Evolutionary conservation across 495 filamentous ascomycete genomes (phyloP).

Genomic region (Aspergillus bridgeri): DNA sequence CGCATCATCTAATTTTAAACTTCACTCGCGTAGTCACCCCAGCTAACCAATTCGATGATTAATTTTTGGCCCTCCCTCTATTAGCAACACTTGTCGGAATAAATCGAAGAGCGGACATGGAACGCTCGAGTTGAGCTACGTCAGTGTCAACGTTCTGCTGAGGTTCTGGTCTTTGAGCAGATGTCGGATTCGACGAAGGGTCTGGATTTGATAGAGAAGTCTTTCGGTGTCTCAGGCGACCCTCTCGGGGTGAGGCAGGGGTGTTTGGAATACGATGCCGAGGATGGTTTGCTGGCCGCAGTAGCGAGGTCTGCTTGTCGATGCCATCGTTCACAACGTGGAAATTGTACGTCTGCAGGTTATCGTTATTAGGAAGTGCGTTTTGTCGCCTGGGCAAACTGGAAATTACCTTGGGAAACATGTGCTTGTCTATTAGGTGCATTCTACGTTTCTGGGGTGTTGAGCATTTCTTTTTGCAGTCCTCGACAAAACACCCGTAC

Average conservation of each 20-base stretch:
- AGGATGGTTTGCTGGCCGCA: constrained; percentile 49
- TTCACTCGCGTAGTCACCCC: neutral
- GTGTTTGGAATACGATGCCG: constrained; percentile 52
- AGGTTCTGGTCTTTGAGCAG: constrained; percentile 1
- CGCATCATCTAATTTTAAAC: neutral
- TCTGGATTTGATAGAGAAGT: constrained; percentile 33
- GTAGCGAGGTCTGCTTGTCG: constrained; percentile 74
- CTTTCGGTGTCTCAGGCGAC: constrained; percentile 34
- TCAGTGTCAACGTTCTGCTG: constrained; percentile 46
- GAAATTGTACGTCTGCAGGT: constrained; percentile 75
- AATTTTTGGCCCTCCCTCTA: constrained; percentile 8
- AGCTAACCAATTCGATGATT: too few relatives aligned
- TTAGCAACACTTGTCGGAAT: constrained; percentile 65
- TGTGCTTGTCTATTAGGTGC: constrained; percentile 91
- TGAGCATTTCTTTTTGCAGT: constrained; percentile 80
- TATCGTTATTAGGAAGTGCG: constrained; percentile 6
- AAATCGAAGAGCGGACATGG: constrained; percentile 81
- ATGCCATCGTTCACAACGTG: constrained; percentile 83
- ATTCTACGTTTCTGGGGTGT: constrained; percentile 78
- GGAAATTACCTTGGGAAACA: constrained; percentile 67
- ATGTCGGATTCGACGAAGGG: constrained; percentile 1
- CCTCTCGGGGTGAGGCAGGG: constrained; percentile 35
- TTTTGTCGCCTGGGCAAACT: neutral
- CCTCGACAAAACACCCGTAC: constrained; percentile 87
- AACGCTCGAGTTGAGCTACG: constrained; percentile 68